A percentile compares a stretch with the other conserved stretches of the same genome.
phyloP scores from a whole-genome alignment of 441 rosid genomes.

The Lepidium campestre region DNA sequence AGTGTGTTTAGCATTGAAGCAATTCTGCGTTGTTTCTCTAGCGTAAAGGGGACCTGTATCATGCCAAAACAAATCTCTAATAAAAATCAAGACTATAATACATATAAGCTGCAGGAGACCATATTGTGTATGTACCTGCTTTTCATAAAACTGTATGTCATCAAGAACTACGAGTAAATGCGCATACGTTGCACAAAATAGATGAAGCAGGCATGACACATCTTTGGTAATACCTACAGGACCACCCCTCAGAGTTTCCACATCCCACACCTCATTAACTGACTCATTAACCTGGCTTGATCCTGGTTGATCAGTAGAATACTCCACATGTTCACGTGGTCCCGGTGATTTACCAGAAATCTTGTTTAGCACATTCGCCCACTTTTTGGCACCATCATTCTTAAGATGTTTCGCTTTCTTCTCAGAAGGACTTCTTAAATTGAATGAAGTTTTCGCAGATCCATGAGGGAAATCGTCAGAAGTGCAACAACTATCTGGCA shows the following conservation, averaged over 20 bases:
- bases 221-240: conserved; percentile 77
- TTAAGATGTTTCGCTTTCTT: conserved; percentile 46
- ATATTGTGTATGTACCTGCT: conserved; percentile 56
- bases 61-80: conserved; percentile 25
- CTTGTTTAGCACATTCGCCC: conserved; percentile 68
- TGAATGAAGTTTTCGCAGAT: conserved; percentile 32
- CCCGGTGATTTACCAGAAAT: conserved; percentile 70
- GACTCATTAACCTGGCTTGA: conserved; percentile 36
- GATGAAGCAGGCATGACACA: conserved; percentile 70
- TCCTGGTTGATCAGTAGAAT: conserved; percentile 34
- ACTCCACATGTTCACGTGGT: conserved; percentile 31
- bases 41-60: conserved; percentile 70
- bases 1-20: conserved; percentile 88
- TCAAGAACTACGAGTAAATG: conserved; percentile 96
- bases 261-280: conserved; percentile 62
- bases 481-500: conserved; percentile 30
- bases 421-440: conserved; percentile 34
- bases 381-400: conserved; percentile 66
- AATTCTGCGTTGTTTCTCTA: conserved; percentile 80
- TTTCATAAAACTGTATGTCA: conserved; percentile 97
- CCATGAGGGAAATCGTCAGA: conserved; percentile 18
- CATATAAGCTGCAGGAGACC: conserved; percentile 19
- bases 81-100: conserved; percentile 17
- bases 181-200: conserved; percentile 86
- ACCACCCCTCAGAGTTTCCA: conserved; percentile 64